Percentiles rank a stretch among this genome's conserved stretches.
Evolutionary conservation across 768 basidiomycete genomes (phyloP).

Genomic region (Tricholoma furcatifolium): DNA sequence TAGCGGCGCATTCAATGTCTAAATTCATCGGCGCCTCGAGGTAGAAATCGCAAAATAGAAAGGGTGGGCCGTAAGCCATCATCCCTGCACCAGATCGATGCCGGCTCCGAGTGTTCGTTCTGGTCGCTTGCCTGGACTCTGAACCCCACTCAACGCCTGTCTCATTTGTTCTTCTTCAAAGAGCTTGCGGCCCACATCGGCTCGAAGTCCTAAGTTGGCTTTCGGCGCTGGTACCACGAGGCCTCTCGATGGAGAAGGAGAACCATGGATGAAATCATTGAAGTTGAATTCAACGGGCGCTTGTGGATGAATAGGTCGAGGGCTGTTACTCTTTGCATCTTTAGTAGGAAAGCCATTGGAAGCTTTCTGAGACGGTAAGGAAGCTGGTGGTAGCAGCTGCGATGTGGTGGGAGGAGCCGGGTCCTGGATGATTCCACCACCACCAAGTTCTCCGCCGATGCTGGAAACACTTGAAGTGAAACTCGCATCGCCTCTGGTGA

Average conservation of each 20-base stretch:
- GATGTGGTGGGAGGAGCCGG: constrained; percentile 11
- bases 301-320: constrained; percentile 35
- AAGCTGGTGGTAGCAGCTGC: constrained; percentile 31
- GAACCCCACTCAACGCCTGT: constrained; percentile 28
- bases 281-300: constrained; percentile 54
- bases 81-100: constrained; percentile 45
- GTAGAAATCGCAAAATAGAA: constrained; percentile 3
- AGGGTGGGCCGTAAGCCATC: constrained; percentile 10
- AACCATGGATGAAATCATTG: constrained; percentile 72
- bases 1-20: constrained; percentile 16
- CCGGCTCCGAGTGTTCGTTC: constrained; percentile 38
- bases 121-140: constrained; percentile 25
- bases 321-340: constrained; percentile 22
- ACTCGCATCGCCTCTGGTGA: constrained; percentile 32
- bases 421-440: constrained; percentile 9
- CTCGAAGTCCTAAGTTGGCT: constrained; percentile 49
- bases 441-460: constrained; percentile 30
- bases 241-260: constrained; percentile 55
- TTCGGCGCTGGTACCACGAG: constrained; percentile 31
- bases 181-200: constrained; percentile 64
- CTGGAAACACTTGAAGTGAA: constrained; percentile 41
- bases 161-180: constrained; percentile 71
- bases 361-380: constrained; percentile 26
- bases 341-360: constrained; percentile 20
- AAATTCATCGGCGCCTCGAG: constrained; percentile 17